Conservation (phyloP, 2,329 filamentous ascomycete species). For the Penicillium sp. region DNA sequence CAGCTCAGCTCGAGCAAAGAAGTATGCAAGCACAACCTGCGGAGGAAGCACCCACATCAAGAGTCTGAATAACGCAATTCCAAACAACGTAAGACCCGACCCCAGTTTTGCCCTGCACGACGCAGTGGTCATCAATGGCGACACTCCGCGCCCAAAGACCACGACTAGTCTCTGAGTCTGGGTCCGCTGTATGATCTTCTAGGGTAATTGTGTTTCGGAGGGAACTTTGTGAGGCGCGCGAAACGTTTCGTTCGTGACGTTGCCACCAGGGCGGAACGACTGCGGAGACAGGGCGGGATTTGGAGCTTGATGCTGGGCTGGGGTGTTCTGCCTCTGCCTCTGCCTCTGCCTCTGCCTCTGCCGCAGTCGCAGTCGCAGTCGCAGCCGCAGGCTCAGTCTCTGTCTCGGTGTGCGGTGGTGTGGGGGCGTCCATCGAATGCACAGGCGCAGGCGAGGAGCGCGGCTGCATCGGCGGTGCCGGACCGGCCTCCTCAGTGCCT, state of each 20-base stretch:
- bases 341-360: not conserved
- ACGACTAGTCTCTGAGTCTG: conserved; percentile 58
- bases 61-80: conserved; percentile 85
- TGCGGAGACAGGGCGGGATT: conserved; percentile 32
- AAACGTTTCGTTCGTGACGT: conserved; percentile 45
- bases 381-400: not conserved
- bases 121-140: conserved; percentile 64
- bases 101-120: conserved; percentile 62
- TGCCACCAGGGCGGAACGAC: conserved; percentile 52
- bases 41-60: conserved; percentile 67
- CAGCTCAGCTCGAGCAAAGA: too few relatives aligned
- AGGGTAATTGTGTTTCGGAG: conserved; percentile 59
- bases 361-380: not conserved
- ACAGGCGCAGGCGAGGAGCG: conserved; percentile 24
- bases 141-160: conserved; percentile 67
- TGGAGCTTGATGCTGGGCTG: conserved; percentile 13
- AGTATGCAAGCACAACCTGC: too few relatives aligned
- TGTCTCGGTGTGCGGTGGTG: conserved; percentile 3
- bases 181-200: conserved; percentile 67
- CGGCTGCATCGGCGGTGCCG: conserved; percentile 34
- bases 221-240: conserved; percentile 46
- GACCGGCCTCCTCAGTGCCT: conserved; percentile 43
- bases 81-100: conserved; percentile 93
- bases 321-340: not conserved
- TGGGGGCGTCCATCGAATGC: not conserved